Conservation (phyloP, 2,329 filamentous ascomycete species). For the Dothideomycetidae sp. region DNA sequence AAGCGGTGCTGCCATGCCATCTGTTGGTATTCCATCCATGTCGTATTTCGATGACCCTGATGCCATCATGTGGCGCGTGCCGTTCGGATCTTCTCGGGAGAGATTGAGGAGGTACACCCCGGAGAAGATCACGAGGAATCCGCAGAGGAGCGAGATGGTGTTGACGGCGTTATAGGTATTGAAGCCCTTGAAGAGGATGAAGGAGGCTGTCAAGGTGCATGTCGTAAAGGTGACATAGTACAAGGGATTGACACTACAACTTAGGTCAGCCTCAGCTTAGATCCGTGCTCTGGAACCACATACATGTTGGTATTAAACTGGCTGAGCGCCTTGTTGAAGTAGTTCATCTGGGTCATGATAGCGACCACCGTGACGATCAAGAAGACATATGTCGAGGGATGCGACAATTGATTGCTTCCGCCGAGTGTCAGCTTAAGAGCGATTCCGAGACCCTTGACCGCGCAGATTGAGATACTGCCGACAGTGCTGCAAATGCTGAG, state of each 20-base stretch:
- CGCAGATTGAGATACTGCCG: constrained; percentile 96
- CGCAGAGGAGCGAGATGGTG: constrained; percentile 80
- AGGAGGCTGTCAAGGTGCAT: constrained; percentile 82
- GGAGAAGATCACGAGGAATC: constrained; percentile 88
- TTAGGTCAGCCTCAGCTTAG: not conserved
- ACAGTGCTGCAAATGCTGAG: constrained; percentile 96
- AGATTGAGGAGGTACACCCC: constrained; percentile 93
- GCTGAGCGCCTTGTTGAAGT: constrained; percentile 96
- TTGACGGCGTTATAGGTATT: constrained; percentile 87
- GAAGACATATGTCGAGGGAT: constrained; percentile 94
- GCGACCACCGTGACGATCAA: constrained; percentile 85
- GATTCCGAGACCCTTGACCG: constrained; percentile 96
- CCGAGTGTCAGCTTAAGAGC: constrained; percentile 87
- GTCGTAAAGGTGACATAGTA: constrained; percentile 98
- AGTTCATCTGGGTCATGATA: constrained; percentile 99
- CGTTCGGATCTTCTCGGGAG: constrained; percentile 81
- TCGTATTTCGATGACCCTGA: constrained; percentile 32
- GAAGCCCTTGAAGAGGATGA: constrained; percentile 91
- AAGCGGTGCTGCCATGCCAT: constrained; percentile 76
- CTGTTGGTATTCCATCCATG: constrained; percentile 73
- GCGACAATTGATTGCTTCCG: constrained; percentile 88
- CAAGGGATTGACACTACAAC: constrained; percentile 68
- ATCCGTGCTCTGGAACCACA: constrained; percentile 24
- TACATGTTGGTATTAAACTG: constrained; percentile 97
- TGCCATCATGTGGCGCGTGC: constrained; percentile 44